Evolutionary conservation across 2,329 filamentous ascomycete genomes (phyloP), one percentile per base, ranked within the genome.

Genomic region (Aspergillus sp.): DNA sequence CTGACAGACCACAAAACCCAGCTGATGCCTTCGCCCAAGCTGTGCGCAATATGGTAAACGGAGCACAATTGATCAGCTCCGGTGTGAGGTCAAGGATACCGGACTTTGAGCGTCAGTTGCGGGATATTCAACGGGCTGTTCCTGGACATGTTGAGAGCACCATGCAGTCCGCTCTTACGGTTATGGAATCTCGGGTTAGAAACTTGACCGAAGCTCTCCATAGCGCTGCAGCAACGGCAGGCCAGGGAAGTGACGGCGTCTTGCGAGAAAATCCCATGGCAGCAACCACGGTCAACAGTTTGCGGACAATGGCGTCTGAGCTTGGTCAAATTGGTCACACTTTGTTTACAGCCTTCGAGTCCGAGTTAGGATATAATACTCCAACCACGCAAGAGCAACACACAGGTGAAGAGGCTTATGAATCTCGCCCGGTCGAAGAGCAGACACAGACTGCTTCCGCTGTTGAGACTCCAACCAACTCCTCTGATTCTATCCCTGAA

Each of bases 251-350:
- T 34, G 61, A 60, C 44, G 64, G 60, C n/a, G 59, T 64, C 27
- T 59, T 66, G 28, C 57, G 61, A 5, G 67, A 71, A 30, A 49
- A 64, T 12, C 63, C 63, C 39, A 57, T 65, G 8, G 59, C 68
- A 26, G 64, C 69, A 38, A 60, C 63, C 48, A 53, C 70, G 9
- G 58, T 69, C 5, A 58, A 63, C 32, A 60, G 64, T 28, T 57
- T 75, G 33, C 67, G 64, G 43, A 60, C 52, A 44, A 63, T 74
- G 53, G 64, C 69, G 3, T 55, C 58, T n/a, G 69, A 71, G 41
- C 53, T 73, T 40, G 66, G 67, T 41, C 57, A 70, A 40, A 61
- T 68, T 43, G 62, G 67, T 4, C 59, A 61, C 42, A 65, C 65
- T 6, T 50, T 72, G 12, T 66, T 67, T 45, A 51, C 64, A 5